phyloP scores from a whole-genome alignment of 805 yeast genomes.

The Middelhovenomyces tepae region DNA sequence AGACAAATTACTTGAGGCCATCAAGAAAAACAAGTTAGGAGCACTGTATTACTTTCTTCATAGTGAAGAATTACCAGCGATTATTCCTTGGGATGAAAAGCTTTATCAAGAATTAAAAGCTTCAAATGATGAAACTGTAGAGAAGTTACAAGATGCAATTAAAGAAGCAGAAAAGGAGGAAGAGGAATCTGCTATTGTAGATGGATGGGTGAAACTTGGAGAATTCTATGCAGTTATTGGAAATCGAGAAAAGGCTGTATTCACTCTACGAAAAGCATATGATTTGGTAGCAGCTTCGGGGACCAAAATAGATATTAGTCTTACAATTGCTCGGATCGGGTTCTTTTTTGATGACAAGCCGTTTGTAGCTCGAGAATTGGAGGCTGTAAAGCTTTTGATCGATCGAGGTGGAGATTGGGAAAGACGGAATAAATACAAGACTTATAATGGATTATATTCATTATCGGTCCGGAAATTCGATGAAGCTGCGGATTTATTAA shows the following conservation, averaged over 20 bases:
- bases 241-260: slow-evolving; percentile 62
- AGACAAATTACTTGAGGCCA: slow-evolving; percentile 41
- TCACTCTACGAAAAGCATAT: slow-evolving; percentile 60
- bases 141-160: slow-evolving; percentile 36
- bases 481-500: slow-evolving; percentile 76
- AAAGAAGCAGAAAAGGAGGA: slow-evolving; percentile 59
- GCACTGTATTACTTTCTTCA: slow-evolving; percentile 72
- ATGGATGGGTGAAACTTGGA: slow-evolving; percentile 71
- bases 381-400: slow-evolving; percentile 61
- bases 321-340: slow-evolving; percentile 82
- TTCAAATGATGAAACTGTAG: slow-evolving; percentile 49
- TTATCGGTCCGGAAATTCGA: slow-evolving; percentile 79
- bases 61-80: slow-evolving; percentile 32
- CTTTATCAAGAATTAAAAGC: slow-evolving; percentile 43
- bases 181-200: slow-evolving; percentile 76
- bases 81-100: slow-evolving; percentile 50
- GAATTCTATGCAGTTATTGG: slow-evolving; percentile 83
- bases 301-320: slow-evolving; percentile 74
- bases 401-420: slow-evolving; percentile 99
- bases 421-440: slow-evolving; percentile 88
- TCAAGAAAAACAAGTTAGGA: slow-evolving; percentile 58
- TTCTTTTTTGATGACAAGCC: slow-evolving; percentile 75
- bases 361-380: slow-evolving; percentile 62
- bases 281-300: slow-evolving; percentile 82
- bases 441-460: slow-evolving; percentile 76